Conservation (phyloP, 768 basidiomycete species). For the Xerocomellus chrysenteron region DNA sequence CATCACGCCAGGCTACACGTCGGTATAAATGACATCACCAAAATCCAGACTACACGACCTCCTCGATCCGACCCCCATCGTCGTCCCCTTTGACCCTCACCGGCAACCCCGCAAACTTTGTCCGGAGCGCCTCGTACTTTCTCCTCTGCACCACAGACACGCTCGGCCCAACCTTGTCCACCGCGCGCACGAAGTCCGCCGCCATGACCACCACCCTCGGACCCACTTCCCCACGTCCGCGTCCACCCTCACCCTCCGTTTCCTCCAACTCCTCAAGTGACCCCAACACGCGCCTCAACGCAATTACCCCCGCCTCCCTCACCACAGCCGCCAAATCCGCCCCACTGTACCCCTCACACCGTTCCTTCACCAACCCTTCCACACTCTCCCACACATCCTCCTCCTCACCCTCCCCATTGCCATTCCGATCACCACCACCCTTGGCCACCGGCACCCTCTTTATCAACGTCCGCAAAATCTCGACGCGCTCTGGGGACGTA, state of each 20-base stretch:
- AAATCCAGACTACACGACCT: conserved; percentile 6
- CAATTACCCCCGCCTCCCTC: conserved; percentile 86
- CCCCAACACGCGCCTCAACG: conserved; percentile 68
- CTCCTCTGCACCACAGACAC: conserved; percentile 77
- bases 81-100: conserved; percentile 44
- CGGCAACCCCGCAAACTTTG: conserved; percentile 81
- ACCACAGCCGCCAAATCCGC: conserved; percentile 89
- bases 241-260: conserved; percentile 8
- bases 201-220: conserved; percentile 42
- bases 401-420: not conserved
- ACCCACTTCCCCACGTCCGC: not conserved
- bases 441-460: conserved; percentile 61
- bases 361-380: conserved; percentile 51
- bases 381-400: conserved; percentile 26
- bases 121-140: conserved; percentile 77
- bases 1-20: too few relatives aligned
- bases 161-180: conserved; percentile 83
- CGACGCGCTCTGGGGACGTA: conserved; percentile 64
- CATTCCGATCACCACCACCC: not conserved
- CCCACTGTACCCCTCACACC: conserved; percentile 87
- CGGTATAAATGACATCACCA: not conserved
- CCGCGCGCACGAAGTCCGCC: conserved; percentile 70
- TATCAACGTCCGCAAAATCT: conserved; percentile 78
- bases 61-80: conserved; percentile 11
- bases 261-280: conserved; percentile 60